A percentile compares a stretch with the other conserved stretches of the same genome.
Evolutionary conservation across 352 stramenopile species (phyloP).

Genomic region (Thalassiosira sp.): DNA sequence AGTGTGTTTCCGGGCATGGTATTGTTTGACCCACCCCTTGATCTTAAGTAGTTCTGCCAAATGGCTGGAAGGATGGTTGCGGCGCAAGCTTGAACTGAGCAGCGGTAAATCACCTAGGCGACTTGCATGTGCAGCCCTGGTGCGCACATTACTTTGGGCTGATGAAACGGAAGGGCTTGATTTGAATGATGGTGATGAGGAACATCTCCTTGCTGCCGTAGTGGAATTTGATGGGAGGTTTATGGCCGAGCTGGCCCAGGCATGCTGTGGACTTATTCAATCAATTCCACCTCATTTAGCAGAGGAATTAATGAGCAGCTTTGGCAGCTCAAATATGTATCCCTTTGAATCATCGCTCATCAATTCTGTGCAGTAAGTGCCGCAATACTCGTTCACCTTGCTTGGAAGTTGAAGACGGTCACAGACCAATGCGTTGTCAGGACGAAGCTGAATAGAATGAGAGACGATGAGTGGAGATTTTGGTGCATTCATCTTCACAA

Average conservation of each 20-base stretch:
- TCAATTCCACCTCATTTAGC: slow-evolving; percentile 49
- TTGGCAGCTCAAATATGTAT: slow-evolving; percentile 23
- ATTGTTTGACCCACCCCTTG: slow-evolving; percentile 51
- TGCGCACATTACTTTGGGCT: slow-evolving; percentile 67
- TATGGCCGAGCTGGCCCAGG: slow-evolving; percentile 50
- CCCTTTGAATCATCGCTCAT: slow-evolving; percentile 13
- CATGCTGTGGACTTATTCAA: slow-evolving; percentile 54
- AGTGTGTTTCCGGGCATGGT: slow-evolving; percentile 75
- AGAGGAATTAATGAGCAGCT: slow-evolving; percentile 38
- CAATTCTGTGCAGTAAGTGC: not conserved
- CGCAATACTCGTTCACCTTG: no score
- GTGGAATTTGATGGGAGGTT: slow-evolving; percentile 49
- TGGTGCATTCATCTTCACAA: no score
- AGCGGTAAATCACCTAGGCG: slow-evolving; percentile 54
- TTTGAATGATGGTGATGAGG: slow-evolving; percentile 40
- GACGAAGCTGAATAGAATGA: no score
- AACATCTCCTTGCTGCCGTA: slow-evolving; percentile 37
- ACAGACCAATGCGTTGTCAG: no score
- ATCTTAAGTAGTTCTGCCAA: slow-evolving; percentile 20
- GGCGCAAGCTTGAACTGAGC: slow-evolving; percentile 51
- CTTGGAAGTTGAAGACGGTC: no score
- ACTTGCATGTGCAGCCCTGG: slow-evolving; percentile 72
- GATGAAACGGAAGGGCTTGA: slow-evolving; percentile 50
- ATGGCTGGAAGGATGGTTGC: slow-evolving; percentile 73
- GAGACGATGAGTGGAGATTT: no score